Conservation (phyloP, 768 basidiomycete species). For the Calvatia gigantea region DNA sequence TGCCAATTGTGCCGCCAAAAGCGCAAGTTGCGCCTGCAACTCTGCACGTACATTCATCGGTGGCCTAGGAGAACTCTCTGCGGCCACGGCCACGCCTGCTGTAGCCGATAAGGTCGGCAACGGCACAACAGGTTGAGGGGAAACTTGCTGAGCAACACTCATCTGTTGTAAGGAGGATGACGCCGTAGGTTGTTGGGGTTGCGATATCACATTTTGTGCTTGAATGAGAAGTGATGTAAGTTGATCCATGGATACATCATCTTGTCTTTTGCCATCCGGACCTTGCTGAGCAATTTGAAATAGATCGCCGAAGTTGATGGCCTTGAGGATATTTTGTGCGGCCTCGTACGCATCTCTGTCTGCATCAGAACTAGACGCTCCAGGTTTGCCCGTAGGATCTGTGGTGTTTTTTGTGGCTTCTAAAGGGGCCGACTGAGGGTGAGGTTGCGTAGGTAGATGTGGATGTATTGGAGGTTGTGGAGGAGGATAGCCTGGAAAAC, state of each 20-base stretch:
- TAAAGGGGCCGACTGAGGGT: slow-evolving; percentile 11
- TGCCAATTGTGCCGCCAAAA: slow-evolving; percentile 68
- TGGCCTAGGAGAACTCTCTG: not conserved
- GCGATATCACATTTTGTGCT: slow-evolving; percentile 25
- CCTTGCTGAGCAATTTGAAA: slow-evolving; percentile 37
- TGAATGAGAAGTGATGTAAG: slow-evolving; percentile 21
- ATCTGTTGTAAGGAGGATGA: not conserved
- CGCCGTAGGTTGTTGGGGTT: not conserved
- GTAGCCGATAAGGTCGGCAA: slow-evolving; percentile 4
- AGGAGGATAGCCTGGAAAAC: slow-evolving; percentile 22
- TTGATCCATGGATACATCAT: slow-evolving; percentile 12
- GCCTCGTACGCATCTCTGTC: slow-evolving; percentile 66
- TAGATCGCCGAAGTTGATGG: slow-evolving; percentile 67
- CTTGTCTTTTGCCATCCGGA: not conserved
- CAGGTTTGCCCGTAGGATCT: slow-evolving; percentile 21
- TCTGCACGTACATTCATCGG: slow-evolving; percentile 49
- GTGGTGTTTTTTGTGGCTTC: slow-evolving; percentile 13
- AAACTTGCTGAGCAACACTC: slow-evolving; percentile 22
- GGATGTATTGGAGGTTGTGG: slow-evolving; percentile 23
- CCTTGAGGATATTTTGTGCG: slow-evolving; percentile 72
- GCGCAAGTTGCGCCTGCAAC: slow-evolving; percentile 68
- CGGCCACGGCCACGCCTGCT: slow-evolving; percentile 5
- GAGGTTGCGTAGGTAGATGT: slow-evolving; percentile 17
- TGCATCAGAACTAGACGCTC: slow-evolving; percentile 28
- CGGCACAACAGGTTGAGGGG: not conserved